Evolutionary conservation across 169 alveolate species (phyloP), one percentile per base, ranked within the genome.

Genomic region (Plasmodium ovale): DNA sequence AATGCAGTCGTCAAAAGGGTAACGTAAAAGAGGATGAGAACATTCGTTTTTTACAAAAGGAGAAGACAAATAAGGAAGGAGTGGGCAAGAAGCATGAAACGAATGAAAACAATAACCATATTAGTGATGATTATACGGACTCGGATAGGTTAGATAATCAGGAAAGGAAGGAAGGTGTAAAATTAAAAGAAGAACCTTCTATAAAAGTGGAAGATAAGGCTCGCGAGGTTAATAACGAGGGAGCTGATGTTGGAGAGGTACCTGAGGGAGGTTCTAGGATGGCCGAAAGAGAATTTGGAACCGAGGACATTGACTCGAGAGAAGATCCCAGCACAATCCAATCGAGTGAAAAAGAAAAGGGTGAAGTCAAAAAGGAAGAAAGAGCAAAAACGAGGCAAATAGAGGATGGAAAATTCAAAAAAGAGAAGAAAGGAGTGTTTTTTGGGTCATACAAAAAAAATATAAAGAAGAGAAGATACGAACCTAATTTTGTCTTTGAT

Each of bases 401-500:
- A 31, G 16, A 29, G 19, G 72, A 72, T 16, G 64, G 44, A 72
- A 56, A 56, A 44, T 4, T 33, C 37, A 72, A 64, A 51, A 72
- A 72, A 42, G 74, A 77, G 29, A 77, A 77, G 35, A 77, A 77
- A 67, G 74, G 68, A 62, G 74, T 62, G 42, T 64, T 60, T 67
- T 62, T 19, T 51, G 88, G 88, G 25, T 60, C 88, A 31, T 77
- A 77, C 37, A 77, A 77, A 49, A 77, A 77, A 67, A 77, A 77
- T 37, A 29, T 77, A 5, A 77, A 77, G 47, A 77, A 77, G 25
- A 77, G 74, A 35, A 77, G 74, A 35, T 77, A 77, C 47, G 49
- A 44, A 53, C 47, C 88, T 27, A 77, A 77, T 64, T 29, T 60
- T 44, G 59, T 54, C 39, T 23, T 25, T 35, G 88, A 54, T 6